A percentile compares a stretch with the other conserved stretches of the same genome.
Evolutionary conservation across 192 early-diverging fungal genomes (phyloP).

Genomic region (Physocladia obscura): DNA sequence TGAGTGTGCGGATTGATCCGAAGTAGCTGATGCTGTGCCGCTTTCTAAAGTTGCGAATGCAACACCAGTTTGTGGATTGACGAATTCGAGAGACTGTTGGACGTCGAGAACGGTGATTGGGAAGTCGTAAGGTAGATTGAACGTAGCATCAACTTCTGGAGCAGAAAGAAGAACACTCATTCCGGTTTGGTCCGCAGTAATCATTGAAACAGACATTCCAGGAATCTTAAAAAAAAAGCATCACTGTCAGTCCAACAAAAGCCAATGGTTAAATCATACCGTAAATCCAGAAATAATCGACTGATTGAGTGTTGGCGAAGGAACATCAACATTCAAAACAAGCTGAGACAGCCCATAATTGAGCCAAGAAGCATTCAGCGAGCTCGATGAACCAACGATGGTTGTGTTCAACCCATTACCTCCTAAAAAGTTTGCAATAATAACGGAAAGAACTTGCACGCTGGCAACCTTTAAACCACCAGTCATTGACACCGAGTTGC

Average conservation of each 20-base stretch:
- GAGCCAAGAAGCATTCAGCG: not conserved
- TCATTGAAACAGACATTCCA: constrained; percentile 2
- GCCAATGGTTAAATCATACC: constrained; percentile 6
- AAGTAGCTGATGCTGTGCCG: not conserved
- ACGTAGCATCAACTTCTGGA: not conserved
- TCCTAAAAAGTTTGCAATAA: constrained; percentile 4
- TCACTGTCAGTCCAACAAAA: not conserved
- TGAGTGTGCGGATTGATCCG: not conserved
- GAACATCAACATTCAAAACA: not conserved
- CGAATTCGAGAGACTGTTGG: constrained; percentile 4
- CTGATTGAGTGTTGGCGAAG: not conserved
- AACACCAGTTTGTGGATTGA: not conserved
- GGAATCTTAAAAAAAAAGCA: constrained; percentile 9
- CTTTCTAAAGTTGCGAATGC: constrained; percentile 2
- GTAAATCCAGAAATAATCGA: constrained; percentile 5
- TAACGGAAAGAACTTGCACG: not conserved
- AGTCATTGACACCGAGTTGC: constrained; percentile 6
- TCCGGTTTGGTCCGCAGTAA: constrained; percentile 9
- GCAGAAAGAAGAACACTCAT: not conserved
- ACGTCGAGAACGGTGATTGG: not conserved
- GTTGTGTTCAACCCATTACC: not conserved
- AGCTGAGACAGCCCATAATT: not conserved
- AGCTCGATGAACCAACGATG: not conserved
- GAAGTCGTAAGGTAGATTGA: constrained; percentile 25
- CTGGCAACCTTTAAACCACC: constrained; percentile 14